phyloP scores from a whole-genome alignment of 2,329 filamentous ascomycete species.

The Venturiaceae sp. region DNA sequence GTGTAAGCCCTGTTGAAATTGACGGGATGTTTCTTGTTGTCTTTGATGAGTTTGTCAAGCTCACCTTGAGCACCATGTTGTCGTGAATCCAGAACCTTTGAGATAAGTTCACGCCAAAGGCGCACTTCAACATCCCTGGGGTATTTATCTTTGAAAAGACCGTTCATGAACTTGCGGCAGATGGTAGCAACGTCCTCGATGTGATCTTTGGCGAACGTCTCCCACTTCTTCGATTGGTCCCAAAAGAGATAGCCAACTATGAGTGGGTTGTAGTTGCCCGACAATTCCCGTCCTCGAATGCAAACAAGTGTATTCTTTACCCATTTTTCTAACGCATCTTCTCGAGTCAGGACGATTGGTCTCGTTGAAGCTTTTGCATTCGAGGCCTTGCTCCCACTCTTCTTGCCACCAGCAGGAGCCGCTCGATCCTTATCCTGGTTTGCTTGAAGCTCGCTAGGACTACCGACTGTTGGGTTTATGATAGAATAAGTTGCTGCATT shows the following conservation, averaged over 20 bases:
- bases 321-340: constrained; percentile 30
- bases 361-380: no score
- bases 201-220: constrained; percentile 25
- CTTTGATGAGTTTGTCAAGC: background rate
- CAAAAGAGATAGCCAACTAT: constrained; percentile 50
- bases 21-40: background rate
- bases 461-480: no score
- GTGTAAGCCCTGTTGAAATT: constrained; percentile 44
- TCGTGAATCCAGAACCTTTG: background rate
- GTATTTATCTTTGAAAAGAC: constrained; percentile 25
- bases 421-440: no score
- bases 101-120: constrained; percentile 16
- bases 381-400: no score
- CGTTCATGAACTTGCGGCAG: constrained; percentile 25
- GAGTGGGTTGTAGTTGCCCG: constrained; percentile 50
- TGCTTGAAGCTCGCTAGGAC: no score
- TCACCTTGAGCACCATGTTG: background rate
- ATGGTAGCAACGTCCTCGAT: constrained; percentile 24
- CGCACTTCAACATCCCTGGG: constrained; percentile 29
- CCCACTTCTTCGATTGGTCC: constrained; percentile 49
- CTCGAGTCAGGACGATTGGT: constrained; percentile 13
- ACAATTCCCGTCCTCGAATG: constrained; percentile 46
- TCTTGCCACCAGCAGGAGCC: no score
- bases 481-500: constrained; percentile 33
- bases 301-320: constrained; percentile 29